Evolutionary conservation across 495 filamentous ascomycete species (phyloP).

Genomic region (Tuber melanosporum): DNA sequence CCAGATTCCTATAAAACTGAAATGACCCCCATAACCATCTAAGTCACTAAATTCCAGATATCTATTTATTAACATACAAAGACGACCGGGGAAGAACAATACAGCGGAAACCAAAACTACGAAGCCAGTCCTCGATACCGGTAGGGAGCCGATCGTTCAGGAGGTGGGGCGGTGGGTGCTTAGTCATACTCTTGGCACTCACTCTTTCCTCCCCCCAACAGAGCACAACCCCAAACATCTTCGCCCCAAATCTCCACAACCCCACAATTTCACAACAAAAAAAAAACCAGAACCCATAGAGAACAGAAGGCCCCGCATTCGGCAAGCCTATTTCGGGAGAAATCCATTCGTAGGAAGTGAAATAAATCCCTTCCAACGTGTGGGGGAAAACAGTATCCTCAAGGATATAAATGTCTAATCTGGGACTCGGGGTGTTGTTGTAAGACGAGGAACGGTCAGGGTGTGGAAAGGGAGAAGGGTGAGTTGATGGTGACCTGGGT

Average conservation of each 20-base stretch:
- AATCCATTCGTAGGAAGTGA: not conserved
- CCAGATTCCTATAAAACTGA: not conserved
- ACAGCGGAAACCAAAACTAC: not conserved
- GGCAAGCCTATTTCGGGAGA: not conserved
- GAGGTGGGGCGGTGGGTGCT: not conserved
- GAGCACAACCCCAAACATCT: not conserved
- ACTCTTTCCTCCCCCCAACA: not conserved
- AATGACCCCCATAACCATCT: not conserved
- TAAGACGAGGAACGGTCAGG: not conserved
- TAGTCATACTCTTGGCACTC: not conserved
- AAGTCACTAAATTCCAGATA: not conserved
- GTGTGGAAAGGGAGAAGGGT: not conserved
- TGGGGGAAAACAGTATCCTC: not conserved
- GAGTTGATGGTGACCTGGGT: not conserved
- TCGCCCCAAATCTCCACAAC: not conserved
- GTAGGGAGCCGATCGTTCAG: not conserved
- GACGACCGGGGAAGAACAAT: not conserved
- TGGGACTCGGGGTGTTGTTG: not conserved
- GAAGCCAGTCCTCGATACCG: not conserved
- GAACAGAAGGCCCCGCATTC: not conserved
- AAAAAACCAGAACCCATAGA: not conserved
- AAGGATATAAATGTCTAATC: not conserved
- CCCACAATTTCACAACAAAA: not conserved
- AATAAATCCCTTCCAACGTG: not conserved
- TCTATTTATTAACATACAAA: not conserved